Evolutionary conservation across 2,329 filamentous ascomycete genomes (phyloP), one percentile per base, ranked within the genome.

Genomic region (Orbilia javanica): DNA sequence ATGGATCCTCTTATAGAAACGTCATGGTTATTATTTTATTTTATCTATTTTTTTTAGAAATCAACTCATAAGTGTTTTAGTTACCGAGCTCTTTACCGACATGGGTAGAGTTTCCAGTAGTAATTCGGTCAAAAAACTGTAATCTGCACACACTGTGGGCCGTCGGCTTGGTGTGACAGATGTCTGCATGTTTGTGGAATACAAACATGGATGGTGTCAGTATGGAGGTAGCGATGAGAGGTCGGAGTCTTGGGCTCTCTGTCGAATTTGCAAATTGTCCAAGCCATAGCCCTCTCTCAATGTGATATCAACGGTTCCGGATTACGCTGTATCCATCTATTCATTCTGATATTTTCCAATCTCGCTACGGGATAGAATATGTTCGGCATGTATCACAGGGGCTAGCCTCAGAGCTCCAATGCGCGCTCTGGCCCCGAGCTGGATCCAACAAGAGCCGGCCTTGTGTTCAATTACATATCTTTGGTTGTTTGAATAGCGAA

Each of bases 71-170:
- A 60, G 34, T n/a, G 34, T n/a, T 42, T 60, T 60, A 34, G 20
- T 48, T 64, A 50, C 67, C 67, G 67, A 71, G 67, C 55, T 29
- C 55, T 3, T 64, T 44, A n/a, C 67, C 55, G 67, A 71, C 25
- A 53, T 53, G 29, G 39, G 13, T 42, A 44, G 13, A 64, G 13
- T 44, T 42, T 36, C n/a, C 22, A 11, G 42, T 39, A 42, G 42
- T 53, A 31, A 36, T 53, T 70, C 31, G 34, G 36, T 27, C 13
- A 11, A 39, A 20, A 27, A 13, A 13, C 6, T 27, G 46, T 50
- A 25, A 2, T 8, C 6, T 11, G 15, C 15, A 29, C 22, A 20
- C 2, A 29, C 31, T 60, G 55, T 42, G 55, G 55, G 55, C 55
- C 55, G 31, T 60, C 55, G 34, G 31, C 52, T 39, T 57, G 52